A percentile compares a stretch with the other conserved stretches of the same genome.
These are phyloP conservation scores for Naematelia encephala DNA, from an alignment of 768 basidiomycete species.

Conservation along the genomic window DNA sequence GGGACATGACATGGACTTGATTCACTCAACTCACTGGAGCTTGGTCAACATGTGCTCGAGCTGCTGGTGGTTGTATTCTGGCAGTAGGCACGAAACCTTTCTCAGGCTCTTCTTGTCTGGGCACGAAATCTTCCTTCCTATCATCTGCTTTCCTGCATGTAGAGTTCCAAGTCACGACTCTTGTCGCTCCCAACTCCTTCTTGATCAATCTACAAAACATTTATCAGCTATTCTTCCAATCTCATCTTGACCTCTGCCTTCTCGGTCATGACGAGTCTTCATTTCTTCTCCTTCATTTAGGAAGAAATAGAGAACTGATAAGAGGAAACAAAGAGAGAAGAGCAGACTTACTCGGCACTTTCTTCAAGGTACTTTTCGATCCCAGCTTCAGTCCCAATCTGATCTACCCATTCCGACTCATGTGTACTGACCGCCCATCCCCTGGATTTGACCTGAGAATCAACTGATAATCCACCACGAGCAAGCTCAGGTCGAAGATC, in stretches of 20 bases:
- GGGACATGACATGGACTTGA: neutral
- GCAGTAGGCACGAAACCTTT: conserved; percentile 21
- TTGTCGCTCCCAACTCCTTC: conserved; percentile 10
- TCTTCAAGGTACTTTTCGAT: conserved; percentile 25
- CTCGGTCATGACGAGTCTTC: neutral
- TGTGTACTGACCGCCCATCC: conserved; percentile 24
- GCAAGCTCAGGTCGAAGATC: conserved; percentile 26
- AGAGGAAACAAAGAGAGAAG: neutral
- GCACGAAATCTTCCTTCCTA: conserved; percentile 14
- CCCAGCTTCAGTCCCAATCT: conserved; percentile 18
- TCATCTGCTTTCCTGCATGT: conserved; percentile 17
- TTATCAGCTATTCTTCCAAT: neutral
- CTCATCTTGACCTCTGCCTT: neutral
- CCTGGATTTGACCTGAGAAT: conserved; percentile 17
- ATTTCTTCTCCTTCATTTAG: neutral
- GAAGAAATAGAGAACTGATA: neutral
- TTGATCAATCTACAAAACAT: conserved; percentile 14
- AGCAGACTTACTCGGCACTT: conserved; percentile 18
- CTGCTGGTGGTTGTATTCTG: conserved; percentile 19
- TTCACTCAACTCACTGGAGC: conserved; percentile 16
- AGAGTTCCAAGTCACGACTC: conserved; percentile 36
- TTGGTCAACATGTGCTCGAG: conserved; percentile 33
- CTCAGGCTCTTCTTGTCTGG: conserved; percentile 23
- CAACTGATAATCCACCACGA: neutral
- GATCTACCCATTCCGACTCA: conserved; percentile 6